Evolutionary conservation across 257 asterid genomes (phyloP).

Genomic region (Solanum gracilifrons): DNA sequence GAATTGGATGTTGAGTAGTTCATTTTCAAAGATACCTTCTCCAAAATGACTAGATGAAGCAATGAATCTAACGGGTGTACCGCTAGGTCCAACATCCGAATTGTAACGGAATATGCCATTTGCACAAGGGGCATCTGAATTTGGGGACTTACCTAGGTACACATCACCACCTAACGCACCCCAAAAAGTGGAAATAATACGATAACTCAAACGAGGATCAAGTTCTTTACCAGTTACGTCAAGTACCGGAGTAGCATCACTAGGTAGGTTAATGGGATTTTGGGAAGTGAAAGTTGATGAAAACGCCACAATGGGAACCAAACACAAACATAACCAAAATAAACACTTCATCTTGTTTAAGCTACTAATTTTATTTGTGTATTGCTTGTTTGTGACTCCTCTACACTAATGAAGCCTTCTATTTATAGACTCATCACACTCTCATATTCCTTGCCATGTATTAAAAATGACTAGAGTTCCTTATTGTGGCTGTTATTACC

Average conservation of each 20-base stretch:
- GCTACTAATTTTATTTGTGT: too few relatives aligned
- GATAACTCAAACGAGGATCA: background rate
- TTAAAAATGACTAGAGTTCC: background rate
- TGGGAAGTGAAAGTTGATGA: background rate
- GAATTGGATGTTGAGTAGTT: background rate
- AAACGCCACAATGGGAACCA: background rate
- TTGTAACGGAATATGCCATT: background rate
- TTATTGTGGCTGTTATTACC: too few relatives aligned
- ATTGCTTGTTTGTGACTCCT: background rate
- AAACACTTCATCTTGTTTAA: background rate
- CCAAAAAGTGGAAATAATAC: background rate
- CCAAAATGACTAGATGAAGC: background rate
- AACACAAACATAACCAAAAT: too few relatives aligned
- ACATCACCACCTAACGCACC: background rate
- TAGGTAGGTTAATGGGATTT: background rate
- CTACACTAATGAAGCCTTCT: background rate
- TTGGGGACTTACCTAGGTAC: background rate
- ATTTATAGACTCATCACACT: background rate
- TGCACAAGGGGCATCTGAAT: background rate
- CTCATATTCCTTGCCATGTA: background rate
- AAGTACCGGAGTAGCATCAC: background rate
- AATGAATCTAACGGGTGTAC: background rate
- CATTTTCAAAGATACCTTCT: background rate
- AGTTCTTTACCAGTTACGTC: background rate
- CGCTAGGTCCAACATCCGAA: background rate